Conservation (phyloP, 768 basidiomycete genomes). For the Tulasnella sp. region DNA sequence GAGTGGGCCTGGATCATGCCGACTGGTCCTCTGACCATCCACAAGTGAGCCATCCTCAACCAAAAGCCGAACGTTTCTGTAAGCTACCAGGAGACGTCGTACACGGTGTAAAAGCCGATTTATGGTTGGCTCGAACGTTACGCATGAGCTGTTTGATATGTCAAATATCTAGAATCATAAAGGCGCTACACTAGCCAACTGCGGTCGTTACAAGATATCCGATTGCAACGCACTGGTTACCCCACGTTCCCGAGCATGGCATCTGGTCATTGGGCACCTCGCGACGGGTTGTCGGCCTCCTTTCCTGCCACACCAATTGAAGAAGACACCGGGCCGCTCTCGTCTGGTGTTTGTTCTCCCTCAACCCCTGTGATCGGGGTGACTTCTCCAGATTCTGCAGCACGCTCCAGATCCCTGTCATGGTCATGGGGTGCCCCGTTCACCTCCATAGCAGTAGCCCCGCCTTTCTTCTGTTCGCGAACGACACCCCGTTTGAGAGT, state of each 20-base stretch:
- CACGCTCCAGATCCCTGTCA: background rate
- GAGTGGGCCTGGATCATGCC: no score
- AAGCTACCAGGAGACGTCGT: background rate
- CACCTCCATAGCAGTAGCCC: background rate
- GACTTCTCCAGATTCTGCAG: background rate
- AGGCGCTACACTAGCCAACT: background rate
- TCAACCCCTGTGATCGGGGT: background rate
- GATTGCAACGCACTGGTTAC: background rate
- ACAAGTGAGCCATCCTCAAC: no score
- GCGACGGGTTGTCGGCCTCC: background rate
- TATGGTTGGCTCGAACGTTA: background rate
- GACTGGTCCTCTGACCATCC: no score
- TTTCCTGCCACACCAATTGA: background rate
- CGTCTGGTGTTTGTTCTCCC: background rate
- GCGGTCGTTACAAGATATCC: background rate
- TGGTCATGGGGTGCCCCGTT: background rate
- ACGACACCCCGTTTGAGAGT: background rate
- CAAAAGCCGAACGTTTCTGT: no score
- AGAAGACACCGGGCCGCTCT: background rate
- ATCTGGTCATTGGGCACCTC: background rate
- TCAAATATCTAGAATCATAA: background rate
- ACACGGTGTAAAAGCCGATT: background rate
- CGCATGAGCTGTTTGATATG: background rate
- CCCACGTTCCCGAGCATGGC: background rate
- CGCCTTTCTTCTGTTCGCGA: slow-evolving; percentile 13